A percentile compares a stretch with the other conserved stretches of the same genome.
These are phyloP conservation scores for Eimeria necatrix DNA, from an alignment of 169 alveolate genomes.

Conservation along the genomic window DNA sequence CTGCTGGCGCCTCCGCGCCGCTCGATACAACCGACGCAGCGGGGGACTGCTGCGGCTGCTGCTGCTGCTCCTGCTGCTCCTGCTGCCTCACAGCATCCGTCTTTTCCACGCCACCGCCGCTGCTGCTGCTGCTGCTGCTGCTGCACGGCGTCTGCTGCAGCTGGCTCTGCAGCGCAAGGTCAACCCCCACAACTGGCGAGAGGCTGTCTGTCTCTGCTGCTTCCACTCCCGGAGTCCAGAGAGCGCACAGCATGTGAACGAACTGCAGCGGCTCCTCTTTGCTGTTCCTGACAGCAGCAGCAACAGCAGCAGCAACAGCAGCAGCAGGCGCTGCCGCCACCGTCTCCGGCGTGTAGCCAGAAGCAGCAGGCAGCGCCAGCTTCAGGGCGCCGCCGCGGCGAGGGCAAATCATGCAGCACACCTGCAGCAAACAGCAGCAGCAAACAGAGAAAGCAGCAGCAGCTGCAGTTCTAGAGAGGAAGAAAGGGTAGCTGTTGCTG, in stretches of 20 bases:
- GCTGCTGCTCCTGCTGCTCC: slow-evolving; percentile 9
- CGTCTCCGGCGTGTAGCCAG: background rate
- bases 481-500: background rate
- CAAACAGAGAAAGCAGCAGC: background rate
- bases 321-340: background rate
- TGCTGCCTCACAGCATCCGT: background rate
- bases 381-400: slow-evolving; percentile 89
- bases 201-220: slow-evolving; percentile 75
- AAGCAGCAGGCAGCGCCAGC: slow-evolving; percentile 49
- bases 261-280: slow-evolving; percentile 56
- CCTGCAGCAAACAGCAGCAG: slow-evolving; percentile 34
- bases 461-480: background rate
- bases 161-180: slow-evolving; percentile 71
- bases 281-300: slow-evolving; percentile 42
- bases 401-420: slow-evolving; percentile 84
- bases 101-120: background rate
- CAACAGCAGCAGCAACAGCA: slow-evolving; percentile 29
- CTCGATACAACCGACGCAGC: background rate
- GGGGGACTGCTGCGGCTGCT: background rate
- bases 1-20: background rate
- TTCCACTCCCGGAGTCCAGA: slow-evolving; percentile 81
- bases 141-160: slow-evolving; percentile 52
- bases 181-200: slow-evolving; percentile 80
- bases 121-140: slow-evolving; percentile 23
- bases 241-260: slow-evolving; percentile 81